Evolutionary conservation across 2,329 filamentous ascomycete genomes (phyloP).

Genomic region (Coniella lustricola): DNA sequence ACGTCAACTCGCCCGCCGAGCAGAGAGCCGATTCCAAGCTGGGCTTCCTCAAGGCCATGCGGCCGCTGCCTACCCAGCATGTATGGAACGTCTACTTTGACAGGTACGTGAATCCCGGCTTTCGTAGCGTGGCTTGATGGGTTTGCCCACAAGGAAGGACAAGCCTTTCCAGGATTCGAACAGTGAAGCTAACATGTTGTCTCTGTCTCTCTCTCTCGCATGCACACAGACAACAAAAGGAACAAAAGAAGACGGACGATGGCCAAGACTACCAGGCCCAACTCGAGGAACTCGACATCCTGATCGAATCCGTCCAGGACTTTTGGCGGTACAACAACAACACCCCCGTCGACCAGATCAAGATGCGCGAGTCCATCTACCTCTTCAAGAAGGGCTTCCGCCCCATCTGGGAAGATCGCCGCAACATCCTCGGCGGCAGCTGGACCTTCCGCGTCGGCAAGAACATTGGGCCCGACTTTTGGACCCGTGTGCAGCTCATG

Average conservation of each 20-base stretch:
- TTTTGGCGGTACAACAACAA: conserved; percentile 82
- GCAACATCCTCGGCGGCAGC: conserved; percentile 78
- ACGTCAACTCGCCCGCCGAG: conserved; percentile 61
- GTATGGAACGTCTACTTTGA: conserved; percentile 71
- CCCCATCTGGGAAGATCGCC: conserved; percentile 77
- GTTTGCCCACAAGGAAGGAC: no score
- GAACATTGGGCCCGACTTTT: conserved; percentile 63
- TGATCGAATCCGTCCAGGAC: conserved; percentile 75
- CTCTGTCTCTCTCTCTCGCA: background rate
- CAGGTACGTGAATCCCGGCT: conserved; percentile 31
- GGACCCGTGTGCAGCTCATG: conserved; percentile 73
- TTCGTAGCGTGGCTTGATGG: background rate
- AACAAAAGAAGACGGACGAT: conserved; percentile 33
- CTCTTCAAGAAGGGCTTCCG: conserved; percentile 73
- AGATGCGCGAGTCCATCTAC: conserved; percentile 70
- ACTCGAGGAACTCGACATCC: conserved; percentile 55
- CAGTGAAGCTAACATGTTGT: background rate
- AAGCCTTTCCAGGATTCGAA: background rate
- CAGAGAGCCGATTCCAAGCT: conserved; percentile 74
- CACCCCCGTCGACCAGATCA: conserved; percentile 67
- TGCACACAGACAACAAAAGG: conserved; percentile 34
- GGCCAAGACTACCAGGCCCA: conserved; percentile 42
- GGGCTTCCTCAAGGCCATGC: conserved; percentile 70
- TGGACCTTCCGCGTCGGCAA: conserved; percentile 92
- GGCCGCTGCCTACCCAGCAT: conserved; percentile 69